Evolutionary conservation across 2,329 filamentous ascomycete species (phyloP), one percentile per base, ranked within the genome.

Genomic region (Corinectria fuckeliana): DNA sequence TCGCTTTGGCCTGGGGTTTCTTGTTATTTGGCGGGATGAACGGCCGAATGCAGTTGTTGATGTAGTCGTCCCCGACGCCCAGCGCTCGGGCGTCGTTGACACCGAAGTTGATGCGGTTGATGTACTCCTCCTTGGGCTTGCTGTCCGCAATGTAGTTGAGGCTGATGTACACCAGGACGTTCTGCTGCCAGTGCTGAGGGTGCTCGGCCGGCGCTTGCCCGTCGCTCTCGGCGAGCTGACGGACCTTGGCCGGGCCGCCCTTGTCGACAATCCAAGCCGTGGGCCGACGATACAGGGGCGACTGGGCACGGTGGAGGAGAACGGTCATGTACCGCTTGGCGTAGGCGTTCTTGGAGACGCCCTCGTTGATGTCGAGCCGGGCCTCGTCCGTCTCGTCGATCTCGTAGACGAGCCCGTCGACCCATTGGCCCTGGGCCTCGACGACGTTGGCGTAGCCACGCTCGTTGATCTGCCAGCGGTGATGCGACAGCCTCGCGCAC

Each of bases 381-480:
- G 66, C 69, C 62, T 80, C 78, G 56, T 80, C 78, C 4, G 58
- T 53, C 2, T 65, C 51, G 56, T 73, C 72, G 50, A 80, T 75
- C 56, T 75, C 72, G 58, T 77, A 80, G n/a, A 78, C 71, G 16
- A 80, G 74, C 5, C 78, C 78, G 41, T 78, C 73, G 11, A 80
- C 78, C 67, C 71, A 73, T 28, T 70, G 71, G 6, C 74, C 75
- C 23, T 70, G 56, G 10, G 69, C 64, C 39, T 67, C 65, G 14
- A 78, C 56, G 25, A 82, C 72, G 62, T 82, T 82, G 57, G 79
- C 80, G 50, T 75, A 81, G 25, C 79, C 79, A 21, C 79, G 75
- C 69, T 80, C 71, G 67, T 81, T 82, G 74, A 82, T 81, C 66
- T 80, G 78, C 75, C 79, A 81, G 28, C 73, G 70, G 63, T 77